phyloP scores from a whole-genome alignment of 208 protist genomes.

The Acanthamoeba castellanii region DNA sequence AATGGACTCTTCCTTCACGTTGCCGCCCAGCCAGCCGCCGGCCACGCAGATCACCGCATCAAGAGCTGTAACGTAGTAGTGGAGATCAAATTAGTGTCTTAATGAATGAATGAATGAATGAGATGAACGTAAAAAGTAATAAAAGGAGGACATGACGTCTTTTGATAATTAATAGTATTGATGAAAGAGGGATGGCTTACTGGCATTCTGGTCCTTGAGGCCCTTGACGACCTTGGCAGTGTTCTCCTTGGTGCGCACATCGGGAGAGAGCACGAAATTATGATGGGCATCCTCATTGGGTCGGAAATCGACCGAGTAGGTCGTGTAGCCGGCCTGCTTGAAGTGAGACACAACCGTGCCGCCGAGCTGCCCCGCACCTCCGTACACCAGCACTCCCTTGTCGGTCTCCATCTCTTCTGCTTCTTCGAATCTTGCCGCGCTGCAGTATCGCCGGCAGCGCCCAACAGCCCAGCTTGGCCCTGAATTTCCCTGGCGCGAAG shows the following conservation, averaged over 20 bases:
- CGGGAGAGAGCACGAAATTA: conserved; percentile 60
- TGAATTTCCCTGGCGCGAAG: too few relatives aligned
- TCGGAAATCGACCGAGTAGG: conserved; percentile 43
- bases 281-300: conserved; percentile 48
- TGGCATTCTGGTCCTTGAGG: conserved; percentile 29
- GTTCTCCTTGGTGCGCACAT: conserved; percentile 37
- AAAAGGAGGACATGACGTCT: background rate
- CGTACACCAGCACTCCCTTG: conserved; percentile 65
- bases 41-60: conserved; percentile 74
- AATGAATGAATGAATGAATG: too few relatives aligned
- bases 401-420: background rate
- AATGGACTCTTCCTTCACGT: conserved; percentile 18
- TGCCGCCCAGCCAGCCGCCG: conserved; percentile 62
- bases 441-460: background rate
- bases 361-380: conserved; percentile 74
- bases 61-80: background rate
- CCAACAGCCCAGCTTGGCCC: too few relatives aligned
- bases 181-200: background rate
- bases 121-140: background rate
- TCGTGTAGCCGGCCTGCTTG: conserved; percentile 61
- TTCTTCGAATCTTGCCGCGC: background rate
- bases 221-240: conserved; percentile 42
- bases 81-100: too few relatives aligned
- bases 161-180: background rate
- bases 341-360: conserved; percentile 55